phyloP scores from a whole-genome alignment of 2,329 filamentous ascomycete genomes.

The Chalara sp. region DNA sequence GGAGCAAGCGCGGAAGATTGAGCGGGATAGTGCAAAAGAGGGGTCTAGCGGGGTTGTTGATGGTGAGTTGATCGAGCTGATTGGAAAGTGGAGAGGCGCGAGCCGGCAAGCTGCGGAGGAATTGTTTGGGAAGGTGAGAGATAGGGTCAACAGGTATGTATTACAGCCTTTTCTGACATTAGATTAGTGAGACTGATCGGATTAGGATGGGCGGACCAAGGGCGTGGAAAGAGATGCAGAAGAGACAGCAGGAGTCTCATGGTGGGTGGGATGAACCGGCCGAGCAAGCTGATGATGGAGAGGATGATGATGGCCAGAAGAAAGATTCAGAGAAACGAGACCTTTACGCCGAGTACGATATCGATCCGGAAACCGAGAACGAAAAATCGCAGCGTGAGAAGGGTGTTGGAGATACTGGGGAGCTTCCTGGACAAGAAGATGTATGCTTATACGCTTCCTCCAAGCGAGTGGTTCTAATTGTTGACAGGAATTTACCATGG shows the following conservation, averaged over 20 bases:
- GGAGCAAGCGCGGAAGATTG: slow-evolving; percentile 46
- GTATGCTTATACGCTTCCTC: slow-evolving; percentile 27
- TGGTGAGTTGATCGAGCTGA: slow-evolving; percentile 47
- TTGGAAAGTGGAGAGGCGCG: slow-evolving; percentile 53
- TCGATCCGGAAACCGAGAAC: slow-evolving; percentile 28
- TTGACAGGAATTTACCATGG: slow-evolving; percentile 57
- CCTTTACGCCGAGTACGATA: slow-evolving; percentile 25
- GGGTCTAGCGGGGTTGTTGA: slow-evolving; percentile 45
- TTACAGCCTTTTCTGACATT: neutral
- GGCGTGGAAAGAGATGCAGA: slow-evolving; percentile 46
- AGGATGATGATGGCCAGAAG: slow-evolving; percentile 29
- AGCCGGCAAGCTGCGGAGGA: slow-evolving; percentile 61
- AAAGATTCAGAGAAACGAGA: slow-evolving; percentile 29
- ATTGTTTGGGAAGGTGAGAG: slow-evolving; percentile 52
- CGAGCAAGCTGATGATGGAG: neutral
- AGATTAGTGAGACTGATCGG: neutral
- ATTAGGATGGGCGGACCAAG: slow-evolving; percentile 51
- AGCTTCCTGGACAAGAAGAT: slow-evolving; percentile 32
- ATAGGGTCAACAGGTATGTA: slow-evolving; percentile 44
- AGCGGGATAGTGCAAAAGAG: slow-evolving; percentile 23
- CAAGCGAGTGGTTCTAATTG: slow-evolving; percentile 6
- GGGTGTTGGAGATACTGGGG: slow-evolving; percentile 26
- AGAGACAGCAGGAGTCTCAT: slow-evolving; percentile 34
- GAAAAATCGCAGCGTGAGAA: slow-evolving; percentile 27
- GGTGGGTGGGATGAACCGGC: slow-evolving; percentile 31